Conservation (phyloP, 345 rosid genomes). For the Sonneratia alba region DNA sequence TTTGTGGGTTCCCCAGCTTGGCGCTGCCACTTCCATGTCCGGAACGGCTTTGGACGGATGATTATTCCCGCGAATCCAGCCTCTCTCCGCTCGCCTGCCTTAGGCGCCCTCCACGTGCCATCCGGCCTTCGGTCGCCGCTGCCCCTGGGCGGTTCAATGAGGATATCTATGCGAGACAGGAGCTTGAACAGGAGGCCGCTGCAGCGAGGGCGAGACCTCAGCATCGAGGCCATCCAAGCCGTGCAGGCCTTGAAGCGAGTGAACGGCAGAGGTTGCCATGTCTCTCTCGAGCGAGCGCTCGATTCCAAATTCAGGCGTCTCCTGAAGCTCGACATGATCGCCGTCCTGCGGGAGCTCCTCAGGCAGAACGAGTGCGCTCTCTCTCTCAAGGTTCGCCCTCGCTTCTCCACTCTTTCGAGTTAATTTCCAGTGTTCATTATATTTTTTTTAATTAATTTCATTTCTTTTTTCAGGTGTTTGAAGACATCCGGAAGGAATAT, state of each 20-base stretch:
- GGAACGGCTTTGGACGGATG: not conserved
- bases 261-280: conserved; percentile 29
- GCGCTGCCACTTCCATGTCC: not conserved
- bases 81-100: not conserved
- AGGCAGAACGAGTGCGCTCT: conserved; percentile 62
- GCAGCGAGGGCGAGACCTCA: conserved; percentile 70
- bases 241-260: conserved; percentile 76
- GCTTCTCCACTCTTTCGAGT: not conserved
- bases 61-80: not conserved
- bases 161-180: conserved; percentile 45
- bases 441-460: not conserved
- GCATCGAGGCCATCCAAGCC: conserved; percentile 89
- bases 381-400: conserved; percentile 45
- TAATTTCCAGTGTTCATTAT: not conserved
- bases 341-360: conserved; percentile 61
- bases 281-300: conserved; percentile 45
- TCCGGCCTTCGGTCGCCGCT: not conserved
- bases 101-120: not conserved
- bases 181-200: conserved; percentile 67
- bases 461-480: conserved; percentile 44
- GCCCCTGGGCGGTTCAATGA: not conserved
- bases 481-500: conserved; percentile 52
- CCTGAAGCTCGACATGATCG: conserved; percentile 47
- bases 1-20: too few relatives aligned
- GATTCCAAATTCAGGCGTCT: conserved; percentile 58